Base-by-base conservation (phyloP, 2,329 filamentous ascomycete genomes). In the Chrysoporthe puriensis region DNA sequence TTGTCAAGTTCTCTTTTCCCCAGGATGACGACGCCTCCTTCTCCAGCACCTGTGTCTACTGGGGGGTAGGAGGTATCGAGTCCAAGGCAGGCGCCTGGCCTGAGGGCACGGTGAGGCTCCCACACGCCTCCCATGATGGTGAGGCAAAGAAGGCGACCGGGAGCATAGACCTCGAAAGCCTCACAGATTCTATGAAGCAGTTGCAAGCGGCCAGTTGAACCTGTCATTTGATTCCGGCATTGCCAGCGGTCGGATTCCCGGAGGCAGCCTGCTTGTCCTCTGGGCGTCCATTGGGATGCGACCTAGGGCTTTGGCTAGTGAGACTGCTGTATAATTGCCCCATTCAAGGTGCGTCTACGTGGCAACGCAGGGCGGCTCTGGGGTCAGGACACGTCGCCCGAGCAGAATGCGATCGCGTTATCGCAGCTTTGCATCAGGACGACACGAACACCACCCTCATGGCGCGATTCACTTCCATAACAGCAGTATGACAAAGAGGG, bases 21-120 rank as follows among this genome's bases (percentile, higher is more conserved):
- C 75, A 79, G 13, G 79, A 82, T n/a, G 69, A 73, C 4, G 74
- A 77, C 62, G 75, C 74, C 7, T 78, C 77, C 1, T 83, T 83
- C 64, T 80, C 78, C 0, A 79, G 76, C 66, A 83, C 81, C 0
- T 73, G 70, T 21, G 76, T 83, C 8, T 81, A 83, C 65, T 82
- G 81, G 80, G 70, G 72, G 54, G 60, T 66, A n/a, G 21, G 13
- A n/a, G 56, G 46, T 5, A 11, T 2, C n/a, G 48, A 64, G 34
- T 9, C 2, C 57, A 5, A 32, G 18, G 18, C 36, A 40, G 6
- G 36, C 6, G 36, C 5, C 9, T 5, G 9, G 36, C 36, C 36
- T 40, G 6, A 40, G 9, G 40, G 7, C 6, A 32, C 58, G 6
- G 40, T n/a, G 11, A 21, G 18, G 5, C 11, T 44, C 11, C 21